phyloP scores from a whole-genome alignment of 805 yeast species.

The Zygoascus bituminiphila region DNA sequence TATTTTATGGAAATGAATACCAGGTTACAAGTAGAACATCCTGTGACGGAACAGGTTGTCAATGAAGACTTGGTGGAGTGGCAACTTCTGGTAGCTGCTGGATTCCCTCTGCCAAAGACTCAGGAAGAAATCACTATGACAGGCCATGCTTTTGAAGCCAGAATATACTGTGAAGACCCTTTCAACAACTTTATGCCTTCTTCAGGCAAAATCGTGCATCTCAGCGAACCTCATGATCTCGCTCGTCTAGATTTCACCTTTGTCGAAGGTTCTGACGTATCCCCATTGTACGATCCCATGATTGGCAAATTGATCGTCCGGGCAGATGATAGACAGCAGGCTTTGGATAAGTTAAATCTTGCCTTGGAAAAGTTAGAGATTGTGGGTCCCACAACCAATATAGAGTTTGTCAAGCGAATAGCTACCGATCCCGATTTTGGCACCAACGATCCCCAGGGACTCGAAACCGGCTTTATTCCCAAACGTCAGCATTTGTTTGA shows the following conservation, averaged over 20 bases:
- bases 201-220: conserved; percentile 24
- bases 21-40: conserved; percentile 51
- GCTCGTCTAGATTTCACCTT: conserved; percentile 27
- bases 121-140: conserved; percentile 23
- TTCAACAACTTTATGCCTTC: conserved; percentile 26
- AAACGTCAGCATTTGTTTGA: conserved; percentile 20
- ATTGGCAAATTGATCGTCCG: conserved; percentile 27
- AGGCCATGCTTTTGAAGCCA: conserved; percentile 29
- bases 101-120: conserved; percentile 26
- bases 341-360: conserved; percentile 21
- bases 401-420: conserved; percentile 26
- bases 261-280: conserved; percentile 21
- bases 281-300: conserved; percentile 29
- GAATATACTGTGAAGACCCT: conserved; percentile 30
- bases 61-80: conserved; percentile 50
- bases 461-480: conserved; percentile 28
- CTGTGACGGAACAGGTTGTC: conserved; percentile 49
- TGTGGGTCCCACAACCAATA: conserved; percentile 28
- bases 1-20: conserved; percentile 53
- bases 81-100: conserved; percentile 31
- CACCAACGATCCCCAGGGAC: conserved; percentile 22
- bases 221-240: conserved; percentile 21
- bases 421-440: conserved; percentile 21
- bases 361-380: conserved; percentile 26
- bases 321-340: conserved; percentile 23